Percentiles rank a stretch among this genome's conserved stretches.
phyloP scores from a whole-genome alignment of 1,284 basidiomycete species.

The Trametes versicolor region DNA sequence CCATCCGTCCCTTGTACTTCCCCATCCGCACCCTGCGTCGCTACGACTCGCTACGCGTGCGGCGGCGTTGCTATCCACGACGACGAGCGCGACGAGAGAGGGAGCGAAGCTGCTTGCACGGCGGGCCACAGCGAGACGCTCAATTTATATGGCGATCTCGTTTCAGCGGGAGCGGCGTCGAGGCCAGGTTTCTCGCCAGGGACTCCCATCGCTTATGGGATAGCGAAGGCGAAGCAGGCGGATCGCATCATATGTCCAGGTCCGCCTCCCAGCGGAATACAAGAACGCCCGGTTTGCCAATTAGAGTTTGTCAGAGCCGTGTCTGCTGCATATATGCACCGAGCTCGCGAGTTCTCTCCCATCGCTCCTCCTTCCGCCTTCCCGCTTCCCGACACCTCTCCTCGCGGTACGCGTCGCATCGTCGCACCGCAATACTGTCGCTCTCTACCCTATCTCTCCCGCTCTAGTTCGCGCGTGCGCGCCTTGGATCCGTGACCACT shows the following conservation, averaged over 20 bases:
- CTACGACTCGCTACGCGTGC: slow-evolving; percentile 3
- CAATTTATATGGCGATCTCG: slow-evolving; percentile 10
- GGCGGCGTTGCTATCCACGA: slow-evolving; percentile 24
- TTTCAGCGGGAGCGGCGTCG: slow-evolving; percentile 12
- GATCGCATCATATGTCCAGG: slow-evolving; percentile 29
- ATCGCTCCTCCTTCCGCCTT: slow-evolving; percentile 15
- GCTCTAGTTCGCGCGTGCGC: slow-evolving; percentile 21
- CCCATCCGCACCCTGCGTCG: neutral
- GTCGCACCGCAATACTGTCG: neutral
- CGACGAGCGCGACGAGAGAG: neutral
- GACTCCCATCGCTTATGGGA: slow-evolving; percentile 28
- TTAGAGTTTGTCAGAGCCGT: slow-evolving; percentile 32
- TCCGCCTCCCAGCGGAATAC: slow-evolving; percentile 10
- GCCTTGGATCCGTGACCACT: slow-evolving; percentile 35
- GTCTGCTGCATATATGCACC: slow-evolving; percentile 22
- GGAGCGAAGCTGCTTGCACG: slow-evolving; percentile 1
- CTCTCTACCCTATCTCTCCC: slow-evolving; percentile 12
- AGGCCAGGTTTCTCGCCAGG: slow-evolving; percentile 9
- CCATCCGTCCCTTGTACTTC: slow-evolving; percentile 30
- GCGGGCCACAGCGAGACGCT: slow-evolving; percentile 1
- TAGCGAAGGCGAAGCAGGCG: slow-evolving; percentile 21
- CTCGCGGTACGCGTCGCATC: slow-evolving; percentile 14
- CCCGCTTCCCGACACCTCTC: slow-evolving; percentile 6
- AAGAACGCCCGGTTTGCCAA: slow-evolving; percentile 29
- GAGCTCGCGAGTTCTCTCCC: neutral